These are phyloP conservation scores for Cicer bijugum DNA, from an alignment of 306 rosid genomes.

Conservation along the genomic window DNA sequence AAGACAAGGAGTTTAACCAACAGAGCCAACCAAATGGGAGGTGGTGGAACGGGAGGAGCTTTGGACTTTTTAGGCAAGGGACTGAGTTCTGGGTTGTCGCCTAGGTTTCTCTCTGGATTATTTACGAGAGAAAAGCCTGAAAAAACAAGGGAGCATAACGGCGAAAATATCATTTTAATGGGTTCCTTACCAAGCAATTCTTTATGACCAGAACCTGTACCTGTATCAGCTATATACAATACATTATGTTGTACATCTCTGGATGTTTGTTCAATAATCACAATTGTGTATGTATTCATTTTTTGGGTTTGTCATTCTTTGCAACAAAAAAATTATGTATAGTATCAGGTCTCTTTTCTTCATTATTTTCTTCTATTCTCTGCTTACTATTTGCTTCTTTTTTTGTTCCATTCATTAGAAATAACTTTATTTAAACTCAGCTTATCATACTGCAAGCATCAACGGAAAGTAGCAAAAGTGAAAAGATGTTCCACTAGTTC, in stretches of 20 bases:
- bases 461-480: not conserved
- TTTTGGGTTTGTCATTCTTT: slow-evolving; percentile 48
- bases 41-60: slow-evolving; percentile 56
- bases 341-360: slow-evolving; percentile 9
- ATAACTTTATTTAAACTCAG: not conserved
- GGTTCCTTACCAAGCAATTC: slow-evolving; percentile 80
- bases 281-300: slow-evolving; percentile 32
- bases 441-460: not conserved
- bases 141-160: slow-evolving; percentile 54
- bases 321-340: slow-evolving; percentile 40
- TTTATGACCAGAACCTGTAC: slow-evolving; percentile 49
- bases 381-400: not conserved
- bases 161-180: slow-evolving; percentile 78
- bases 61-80: slow-evolving; percentile 61
- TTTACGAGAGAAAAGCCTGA: slow-evolving; percentile 61
- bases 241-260: slow-evolving; percentile 38
- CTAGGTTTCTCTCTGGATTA: slow-evolving; percentile 66
- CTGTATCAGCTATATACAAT: slow-evolving; percentile 20
- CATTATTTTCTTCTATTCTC: not conserved
- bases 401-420: slow-evolving; percentile 5
- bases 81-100: slow-evolving; percentile 57
- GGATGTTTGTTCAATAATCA: slow-evolving; percentile 47
- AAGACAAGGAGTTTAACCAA: slow-evolving; percentile 48
- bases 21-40: slow-evolving; percentile 45
- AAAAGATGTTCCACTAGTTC: not conserved